phyloP scores from a whole-genome alignment of 1,284 basidiomycete species.

The Marasmius tenuissimus region DNA sequence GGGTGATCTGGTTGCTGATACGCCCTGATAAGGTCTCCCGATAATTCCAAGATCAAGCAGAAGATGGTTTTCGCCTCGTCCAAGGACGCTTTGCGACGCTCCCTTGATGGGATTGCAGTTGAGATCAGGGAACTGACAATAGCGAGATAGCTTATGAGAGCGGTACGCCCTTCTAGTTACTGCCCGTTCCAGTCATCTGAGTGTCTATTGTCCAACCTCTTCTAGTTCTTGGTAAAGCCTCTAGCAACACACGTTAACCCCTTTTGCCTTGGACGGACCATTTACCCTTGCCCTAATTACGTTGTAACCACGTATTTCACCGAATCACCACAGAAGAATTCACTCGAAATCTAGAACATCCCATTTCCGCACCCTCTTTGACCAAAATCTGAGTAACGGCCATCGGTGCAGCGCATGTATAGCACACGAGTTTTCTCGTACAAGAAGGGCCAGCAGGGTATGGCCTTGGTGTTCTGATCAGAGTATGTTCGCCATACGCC shows the following conservation, averaged over 20 bases:
- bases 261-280: neutral
- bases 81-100: slow-evolving; percentile 79
- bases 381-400: too few relatives aligned
- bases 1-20: slow-evolving; percentile 18
- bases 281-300: neutral
- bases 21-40: slow-evolving; percentile 72
- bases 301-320: neutral
- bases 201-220: neutral
- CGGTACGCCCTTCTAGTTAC: slow-evolving; percentile 55
- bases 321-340: neutral
- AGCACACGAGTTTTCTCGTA: too few relatives aligned
- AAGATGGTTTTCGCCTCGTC: slow-evolving; percentile 98
- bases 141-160: slow-evolving; percentile 77
- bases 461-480: too few relatives aligned
- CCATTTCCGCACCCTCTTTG: too few relatives aligned
- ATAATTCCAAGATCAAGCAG: slow-evolving; percentile 82
- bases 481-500: too few relatives aligned
- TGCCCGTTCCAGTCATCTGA: neutral
- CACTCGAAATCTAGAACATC: neutral
- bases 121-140: slow-evolving; percentile 91
- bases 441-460: too few relatives aligned
- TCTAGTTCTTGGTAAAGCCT: slow-evolving; percentile 32
- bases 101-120: slow-evolving; percentile 68
- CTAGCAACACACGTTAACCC: slow-evolving; percentile 9
- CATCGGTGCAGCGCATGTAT: too few relatives aligned